Conservation (phyloP, 257 asterid genomes). For the Rubia yunnanensis region DNA sequence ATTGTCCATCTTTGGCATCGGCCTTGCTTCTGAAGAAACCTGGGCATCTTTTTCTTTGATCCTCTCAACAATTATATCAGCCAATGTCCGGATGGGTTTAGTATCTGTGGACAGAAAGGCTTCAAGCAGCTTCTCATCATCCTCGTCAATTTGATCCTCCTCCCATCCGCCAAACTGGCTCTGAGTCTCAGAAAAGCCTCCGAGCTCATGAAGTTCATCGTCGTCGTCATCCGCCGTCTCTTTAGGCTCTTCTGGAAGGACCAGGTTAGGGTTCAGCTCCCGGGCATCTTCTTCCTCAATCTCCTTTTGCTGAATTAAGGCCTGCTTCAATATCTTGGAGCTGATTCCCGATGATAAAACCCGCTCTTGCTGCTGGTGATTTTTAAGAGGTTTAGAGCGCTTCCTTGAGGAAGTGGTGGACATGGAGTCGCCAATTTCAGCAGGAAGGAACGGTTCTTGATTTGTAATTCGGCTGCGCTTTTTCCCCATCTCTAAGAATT, state of each 20-base stretch:
- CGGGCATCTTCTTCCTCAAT: conserved; percentile 63
- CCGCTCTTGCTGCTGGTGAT: conserved; percentile 61
- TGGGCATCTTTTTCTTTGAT: conserved; percentile 66
- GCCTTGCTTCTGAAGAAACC: conserved; percentile 60
- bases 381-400: conserved; percentile 56
- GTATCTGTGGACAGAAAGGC: conserved; percentile 57
- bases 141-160: conserved; percentile 64
- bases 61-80: conserved; percentile 58
- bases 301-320: conserved; percentile 77
- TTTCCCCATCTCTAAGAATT: conserved; percentile 41
- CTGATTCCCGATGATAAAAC: conserved; percentile 51
- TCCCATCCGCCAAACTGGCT: conserved; percentile 57
- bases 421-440: conserved; percentile 31
- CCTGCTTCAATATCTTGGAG: conserved; percentile 73
- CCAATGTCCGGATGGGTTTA: conserved; percentile 67
- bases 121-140: conserved; percentile 63
- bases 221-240: conserved; percentile 38
- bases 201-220: conserved; percentile 56
- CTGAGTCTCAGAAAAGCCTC: conserved; percentile 62
- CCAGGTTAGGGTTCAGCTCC: conserved; percentile 22
- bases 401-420: conserved; percentile 46
- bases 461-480: conserved; percentile 67
- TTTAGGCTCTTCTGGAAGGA: conserved; percentile 25
- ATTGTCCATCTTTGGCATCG: conserved; percentile 63
- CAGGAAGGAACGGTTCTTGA: conserved; percentile 61